Evolutionary conservation across 805 yeast species (phyloP).

Genomic region (Candida silvicultrix): DNA sequence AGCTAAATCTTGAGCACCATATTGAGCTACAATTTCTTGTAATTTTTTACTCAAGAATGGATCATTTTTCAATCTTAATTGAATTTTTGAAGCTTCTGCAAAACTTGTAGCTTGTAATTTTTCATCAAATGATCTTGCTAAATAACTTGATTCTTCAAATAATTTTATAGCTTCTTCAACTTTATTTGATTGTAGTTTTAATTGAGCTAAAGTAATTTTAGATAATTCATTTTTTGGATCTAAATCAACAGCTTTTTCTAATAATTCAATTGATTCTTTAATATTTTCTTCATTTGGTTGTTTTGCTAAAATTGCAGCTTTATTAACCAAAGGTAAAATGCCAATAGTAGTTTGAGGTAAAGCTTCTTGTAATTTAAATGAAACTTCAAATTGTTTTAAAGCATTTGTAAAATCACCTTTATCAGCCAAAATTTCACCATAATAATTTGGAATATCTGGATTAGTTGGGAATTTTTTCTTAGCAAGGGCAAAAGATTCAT

Average conservation of each 20-base stretch:
- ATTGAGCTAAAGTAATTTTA: slow-evolving; percentile 84
- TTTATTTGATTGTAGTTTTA: slow-evolving; percentile 76
- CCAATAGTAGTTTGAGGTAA: slow-evolving; percentile 70
- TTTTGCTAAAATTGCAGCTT: slow-evolving; percentile 68
- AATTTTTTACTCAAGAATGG: slow-evolving; percentile 59
- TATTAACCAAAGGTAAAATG: slow-evolving; percentile 84
- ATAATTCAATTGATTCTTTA: slow-evolving; percentile 54
- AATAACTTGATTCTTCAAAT: slow-evolving; percentile 76
- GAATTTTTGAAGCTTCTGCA: slow-evolving; percentile 91
- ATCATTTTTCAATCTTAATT: slow-evolving; percentile 67
- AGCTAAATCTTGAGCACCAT: slow-evolving; percentile 19
- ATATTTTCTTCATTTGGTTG: slow-evolving; percentile 38
- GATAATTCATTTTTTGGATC: slow-evolving; percentile 92
- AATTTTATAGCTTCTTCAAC: slow-evolving; percentile 74
- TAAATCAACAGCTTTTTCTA: slow-evolving; percentile 68
- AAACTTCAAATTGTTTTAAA: slow-evolving; percentile 74
- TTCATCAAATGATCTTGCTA: slow-evolving; percentile 82
- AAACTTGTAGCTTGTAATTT: slow-evolving; percentile 85
- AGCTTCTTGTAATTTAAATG: slow-evolving; percentile 75
- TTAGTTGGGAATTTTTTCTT: slow-evolving; percentile 73
- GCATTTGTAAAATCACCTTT: slow-evolving; percentile 69
- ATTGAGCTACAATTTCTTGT: slow-evolving; percentile 46
- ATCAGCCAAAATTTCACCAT: slow-evolving; percentile 90
- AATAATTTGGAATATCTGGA: slow-evolving; percentile 91
- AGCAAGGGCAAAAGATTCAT: slow-evolving; percentile 61